A percentile compares a stretch with the other conserved stretches of the same genome.
phyloP scores from a whole-genome alignment of 306 rosid genomes.

The Lathyrus sativus region DNA sequence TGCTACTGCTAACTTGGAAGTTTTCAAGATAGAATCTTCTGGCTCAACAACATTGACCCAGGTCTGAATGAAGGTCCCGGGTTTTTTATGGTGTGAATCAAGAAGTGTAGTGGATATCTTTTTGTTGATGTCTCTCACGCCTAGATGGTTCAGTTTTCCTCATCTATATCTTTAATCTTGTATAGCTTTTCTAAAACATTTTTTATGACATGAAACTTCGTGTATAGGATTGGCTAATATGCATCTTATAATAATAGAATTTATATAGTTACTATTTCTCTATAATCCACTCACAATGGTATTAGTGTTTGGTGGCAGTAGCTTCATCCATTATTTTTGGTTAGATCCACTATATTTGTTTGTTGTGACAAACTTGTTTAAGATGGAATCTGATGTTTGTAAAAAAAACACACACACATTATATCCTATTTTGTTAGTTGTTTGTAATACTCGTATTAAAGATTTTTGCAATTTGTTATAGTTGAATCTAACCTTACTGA shows the following conservation, averaged over 20 bases:
- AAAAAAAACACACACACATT: too few relatives aligned
- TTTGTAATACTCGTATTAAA: too few relatives aligned
- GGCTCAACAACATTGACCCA: conserved; percentile 31
- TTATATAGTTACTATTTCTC: neutral
- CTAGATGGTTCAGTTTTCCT: conserved; percentile 3
- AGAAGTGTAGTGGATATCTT: conserved; percentile 19
- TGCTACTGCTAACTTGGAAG: conserved; percentile 41
- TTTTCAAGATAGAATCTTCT: conserved; percentile 28
- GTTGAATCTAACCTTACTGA: too few relatives aligned
- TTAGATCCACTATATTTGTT: neutral
- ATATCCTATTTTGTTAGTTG: too few relatives aligned
- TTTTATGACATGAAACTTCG: conserved; percentile 3
- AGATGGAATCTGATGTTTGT: too few relatives aligned
- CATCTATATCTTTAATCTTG: conserved; percentile 9
- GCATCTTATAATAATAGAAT: neutral
- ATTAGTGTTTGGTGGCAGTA: neutral
- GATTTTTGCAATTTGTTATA: too few relatives aligned
- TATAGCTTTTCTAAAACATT: conserved; percentile 23
- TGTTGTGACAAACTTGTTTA: conserved; percentile 1
- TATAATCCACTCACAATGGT: neutral
- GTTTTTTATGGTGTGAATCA: conserved; percentile 29
- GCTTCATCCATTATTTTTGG: conserved; percentile 2
- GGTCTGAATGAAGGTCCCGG: conserved; percentile 36
- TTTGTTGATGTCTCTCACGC: conserved; percentile 36
- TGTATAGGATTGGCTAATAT: conserved; percentile 23